Evolutionary conservation across 257 asterid genomes (phyloP), one percentile per base, ranked within the genome.

Genomic region (Penstemon barbatus): DNA sequence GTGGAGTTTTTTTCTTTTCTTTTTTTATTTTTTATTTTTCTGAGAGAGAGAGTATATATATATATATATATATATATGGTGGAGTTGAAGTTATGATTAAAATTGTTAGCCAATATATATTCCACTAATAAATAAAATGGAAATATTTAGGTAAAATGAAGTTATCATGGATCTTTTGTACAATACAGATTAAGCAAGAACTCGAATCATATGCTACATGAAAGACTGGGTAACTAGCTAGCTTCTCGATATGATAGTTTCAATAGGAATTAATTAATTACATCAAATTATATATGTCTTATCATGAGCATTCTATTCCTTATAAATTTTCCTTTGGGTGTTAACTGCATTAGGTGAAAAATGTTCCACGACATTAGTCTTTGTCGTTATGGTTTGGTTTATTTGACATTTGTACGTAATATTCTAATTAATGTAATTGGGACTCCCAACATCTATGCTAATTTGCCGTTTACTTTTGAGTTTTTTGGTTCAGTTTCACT

Each of bases 51-150:
- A n/a, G n/a, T n/a, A n/a, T n/a, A n/a, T n/a, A n/a, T 15, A 15
- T 15, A 15, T 15, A 15, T 15, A 15, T 15, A 15, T 15, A 15
- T 15, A 15, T 15, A 15, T 15, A 15, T 44, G 44, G 41, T 62
- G 18, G 57, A 69, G 45, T 57, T 45, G 53, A 65, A 63, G 63
- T 71, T 71, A 63, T 66, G 74, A 63, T 66, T 68, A 65, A 68
- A 69, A 51, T 45, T 77, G 82, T 73, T 73, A 63, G 78, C 78
- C 66, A 64, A 60, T 61, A 25, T 58, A 60, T 61, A 25, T 58
- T 69, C 73, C 81, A 77, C 72, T 15, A 8, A 10, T 15, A 8
- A 10, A 45, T 37, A 44, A 62, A 56, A 40, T 3, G 42, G 10
- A 45, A 40, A 66, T 36, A 12, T 61, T 25, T 25, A 59, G 25